These are phyloP conservation scores for Ustilago curta DNA, from an alignment of 1,284 basidiomycete species.

Conservation along the genomic window DNA sequence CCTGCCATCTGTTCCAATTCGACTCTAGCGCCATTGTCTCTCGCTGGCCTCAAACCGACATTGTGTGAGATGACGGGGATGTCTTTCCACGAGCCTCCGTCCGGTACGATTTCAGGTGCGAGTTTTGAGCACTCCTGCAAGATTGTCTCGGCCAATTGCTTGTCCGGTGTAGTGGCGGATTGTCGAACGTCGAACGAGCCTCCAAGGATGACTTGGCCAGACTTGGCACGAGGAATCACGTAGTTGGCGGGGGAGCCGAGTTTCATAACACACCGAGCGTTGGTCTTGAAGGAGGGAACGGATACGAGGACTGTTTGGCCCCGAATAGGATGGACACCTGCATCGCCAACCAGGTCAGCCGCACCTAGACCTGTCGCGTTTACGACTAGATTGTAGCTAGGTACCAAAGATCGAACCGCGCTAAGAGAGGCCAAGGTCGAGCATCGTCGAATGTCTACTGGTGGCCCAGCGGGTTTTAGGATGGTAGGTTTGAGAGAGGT, in stretches of 20 bases:
- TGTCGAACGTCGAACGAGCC: conserved; percentile 73
- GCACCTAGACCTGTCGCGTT: conserved; percentile 71
- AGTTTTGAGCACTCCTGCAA: conserved; percentile 69
- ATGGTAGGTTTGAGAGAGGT: conserved; percentile 13
- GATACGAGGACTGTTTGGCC: conserved; percentile 85
- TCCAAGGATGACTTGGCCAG: conserved; percentile 73
- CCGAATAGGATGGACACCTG: conserved; percentile 83
- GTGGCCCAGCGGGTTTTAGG: conserved; percentile 31
- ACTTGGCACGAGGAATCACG: conserved; percentile 74
- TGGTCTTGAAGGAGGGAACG: conserved; percentile 74
- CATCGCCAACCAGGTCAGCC: conserved; percentile 73
- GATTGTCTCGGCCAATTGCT: conserved; percentile 72
- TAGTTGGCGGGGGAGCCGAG: conserved; percentile 67
- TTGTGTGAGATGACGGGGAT: conserved; percentile 55
- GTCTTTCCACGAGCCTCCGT: conserved; percentile 48
- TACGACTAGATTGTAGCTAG: conserved; percentile 67
- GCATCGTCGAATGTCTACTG: conserved; percentile 43
- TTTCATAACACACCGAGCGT: conserved; percentile 53
- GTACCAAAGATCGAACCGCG: conserved; percentile 25
- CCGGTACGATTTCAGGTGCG: conserved; percentile 51
- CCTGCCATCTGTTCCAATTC: conserved; percentile 31
- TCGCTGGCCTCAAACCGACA: conserved; percentile 55
- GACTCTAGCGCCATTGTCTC: conserved; percentile 54
- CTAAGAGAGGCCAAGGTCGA: conserved; percentile 29
- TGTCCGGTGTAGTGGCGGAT: conserved; percentile 67